phyloP scores from a whole-genome alignment of 345 rosid genomes.

The Boechera stricta region DNA sequence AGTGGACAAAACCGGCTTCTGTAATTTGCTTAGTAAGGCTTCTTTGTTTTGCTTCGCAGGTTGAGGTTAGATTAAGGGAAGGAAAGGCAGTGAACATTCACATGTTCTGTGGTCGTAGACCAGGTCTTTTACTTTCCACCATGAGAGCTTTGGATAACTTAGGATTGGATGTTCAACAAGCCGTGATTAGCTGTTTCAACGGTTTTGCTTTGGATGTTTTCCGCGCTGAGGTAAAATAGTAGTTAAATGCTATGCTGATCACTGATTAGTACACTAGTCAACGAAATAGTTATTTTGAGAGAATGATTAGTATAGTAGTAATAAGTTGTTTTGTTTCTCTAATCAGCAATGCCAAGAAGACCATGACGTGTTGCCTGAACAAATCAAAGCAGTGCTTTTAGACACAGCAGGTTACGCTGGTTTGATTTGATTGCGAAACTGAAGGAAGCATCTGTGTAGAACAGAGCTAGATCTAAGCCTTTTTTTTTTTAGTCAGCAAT shows the following conservation, averaged over 20 bases:
- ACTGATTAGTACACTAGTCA: neutral
- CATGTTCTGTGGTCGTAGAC: slow-evolving; percentile 91
- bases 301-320: neutral
- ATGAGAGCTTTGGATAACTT: slow-evolving; percentile 94
- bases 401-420: slow-evolving; percentile 76
- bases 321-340: slow-evolving; percentile 19
- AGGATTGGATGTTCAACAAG: slow-evolving; percentile 93
- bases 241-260: slow-evolving; percentile 17
- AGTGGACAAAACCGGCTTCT: neutral
- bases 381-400: slow-evolving; percentile 84
- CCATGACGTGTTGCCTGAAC: slow-evolving; percentile 75
- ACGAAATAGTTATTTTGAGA: neutral
- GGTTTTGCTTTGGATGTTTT: slow-evolving; percentile 94
- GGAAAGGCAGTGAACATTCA: slow-evolving; percentile 95
- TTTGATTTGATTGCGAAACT: slow-evolving; percentile 37
- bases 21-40: slow-evolving; percentile 4
- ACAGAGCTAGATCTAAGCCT: slow-evolving; percentile 16
- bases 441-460: slow-evolving; percentile 26
- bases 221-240: slow-evolving; percentile 76
- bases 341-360: slow-evolving; percentile 89
- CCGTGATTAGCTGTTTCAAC: slow-evolving; percentile 94
- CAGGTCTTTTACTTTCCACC: slow-evolving; percentile 87
- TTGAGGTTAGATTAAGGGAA: slow-evolving; percentile 90
- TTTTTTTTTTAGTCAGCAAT: slow-evolving; percentile 2
- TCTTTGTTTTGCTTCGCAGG: slow-evolving; percentile 43